A percentile compares a stretch with the other conserved stretches of the same genome.
These are phyloP conservation scores for Adiantum capillusveneris DNA, from an alignment of 75 land plant genomes.

Conservation along the genomic window DNA sequence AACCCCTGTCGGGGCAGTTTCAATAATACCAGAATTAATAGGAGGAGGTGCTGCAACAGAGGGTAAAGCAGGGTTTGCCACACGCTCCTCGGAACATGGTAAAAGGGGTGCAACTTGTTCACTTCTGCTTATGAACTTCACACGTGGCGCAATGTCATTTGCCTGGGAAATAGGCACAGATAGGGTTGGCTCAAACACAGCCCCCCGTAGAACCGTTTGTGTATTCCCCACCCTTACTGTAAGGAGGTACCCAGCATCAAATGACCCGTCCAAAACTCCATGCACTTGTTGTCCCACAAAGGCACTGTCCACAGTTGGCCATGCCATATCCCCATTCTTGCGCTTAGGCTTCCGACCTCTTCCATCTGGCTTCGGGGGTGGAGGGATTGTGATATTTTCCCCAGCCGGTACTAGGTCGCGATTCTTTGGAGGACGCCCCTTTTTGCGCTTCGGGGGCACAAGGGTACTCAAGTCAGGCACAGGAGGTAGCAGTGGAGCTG, in stretches of 20 bases:
- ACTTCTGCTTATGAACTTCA: constrained; percentile 36
- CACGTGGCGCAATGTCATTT: constrained; percentile 68
- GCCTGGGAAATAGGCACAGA: constrained; percentile 38
- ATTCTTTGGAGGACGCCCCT: background rate
- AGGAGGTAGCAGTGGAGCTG: too few relatives aligned
- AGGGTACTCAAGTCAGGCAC: background rate
- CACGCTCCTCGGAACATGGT: too few relatives aligned
- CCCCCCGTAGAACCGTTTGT: constrained; percentile 50
- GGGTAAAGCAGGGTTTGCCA: too few relatives aligned
- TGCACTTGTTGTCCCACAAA: constrained; percentile 59
- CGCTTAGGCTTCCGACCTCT: constrained; percentile 2
- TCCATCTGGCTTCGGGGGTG: background rate
- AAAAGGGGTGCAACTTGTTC: constrained; percentile 6
- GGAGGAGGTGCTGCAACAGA: too few relatives aligned
- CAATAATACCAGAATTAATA: too few relatives aligned
- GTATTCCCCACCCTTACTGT: constrained; percentile 52
- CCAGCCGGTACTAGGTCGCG: background rate
- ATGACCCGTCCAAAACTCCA: constrained; percentile 71
- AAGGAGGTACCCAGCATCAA: constrained; percentile 83
- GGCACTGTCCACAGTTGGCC: constrained; percentile 10
- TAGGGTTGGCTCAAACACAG: constrained; percentile 56
- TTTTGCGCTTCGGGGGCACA: background rate
- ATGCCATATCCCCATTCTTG: background rate
- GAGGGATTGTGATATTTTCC: background rate
- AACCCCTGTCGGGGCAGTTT: too few relatives aligned